phyloP scores from a whole-genome alignment of 2,329 filamentous ascomycete species.

The Chalaropsis ovoidea region DNA sequence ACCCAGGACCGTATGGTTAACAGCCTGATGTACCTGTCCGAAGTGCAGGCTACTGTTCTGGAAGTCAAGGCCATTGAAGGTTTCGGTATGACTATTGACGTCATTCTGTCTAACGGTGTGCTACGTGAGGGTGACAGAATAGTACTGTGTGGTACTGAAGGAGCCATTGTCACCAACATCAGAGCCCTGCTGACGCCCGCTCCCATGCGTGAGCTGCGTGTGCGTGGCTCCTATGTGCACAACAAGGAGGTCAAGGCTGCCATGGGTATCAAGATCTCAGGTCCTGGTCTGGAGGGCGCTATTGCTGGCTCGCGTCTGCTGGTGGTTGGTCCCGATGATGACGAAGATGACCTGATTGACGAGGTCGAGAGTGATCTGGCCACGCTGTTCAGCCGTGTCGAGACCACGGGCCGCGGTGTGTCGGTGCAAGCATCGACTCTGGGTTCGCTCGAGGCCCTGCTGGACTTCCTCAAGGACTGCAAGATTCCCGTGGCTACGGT shows the following conservation, averaged over 20 bases:
- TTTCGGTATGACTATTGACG: slow-evolving; percentile 96
- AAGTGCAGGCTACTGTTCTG: slow-evolving; percentile 93
- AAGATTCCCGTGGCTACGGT: slow-evolving; percentile 98
- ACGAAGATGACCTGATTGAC: slow-evolving; percentile 92
- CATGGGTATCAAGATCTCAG: slow-evolving; percentile 96
- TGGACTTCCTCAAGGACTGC: slow-evolving; percentile 89
- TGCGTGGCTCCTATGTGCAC: slow-evolving; percentile 95
- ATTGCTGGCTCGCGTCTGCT: slow-evolving; percentile 93
- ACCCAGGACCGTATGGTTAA: slow-evolving; percentile 97
- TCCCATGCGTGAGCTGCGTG: slow-evolving; percentile 81
- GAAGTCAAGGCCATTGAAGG: slow-evolving; percentile 99
- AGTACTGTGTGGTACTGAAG: slow-evolving; percentile 92
- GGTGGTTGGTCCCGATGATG: slow-evolving; percentile 87
- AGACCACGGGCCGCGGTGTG: slow-evolving; percentile 86
- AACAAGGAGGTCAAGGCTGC: slow-evolving; percentile 99
- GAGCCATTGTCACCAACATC: slow-evolving; percentile 89
- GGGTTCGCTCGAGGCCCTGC: slow-evolving; percentile 86
- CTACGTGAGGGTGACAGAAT: slow-evolving; percentile 89
- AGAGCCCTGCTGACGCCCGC: slow-evolving; percentile 87
- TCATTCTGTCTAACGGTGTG: slow-evolving; percentile 91
- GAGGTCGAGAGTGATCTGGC: slow-evolving; percentile 94
- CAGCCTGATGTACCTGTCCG: slow-evolving; percentile 94
- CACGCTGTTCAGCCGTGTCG: slow-evolving; percentile 80
- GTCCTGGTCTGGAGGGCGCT: slow-evolving; percentile 86
- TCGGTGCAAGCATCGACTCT: slow-evolving; percentile 95